Base-by-base conservation (phyloP, 108 stramenopile genomes). In the Schizochytrium sp. region DNA sequence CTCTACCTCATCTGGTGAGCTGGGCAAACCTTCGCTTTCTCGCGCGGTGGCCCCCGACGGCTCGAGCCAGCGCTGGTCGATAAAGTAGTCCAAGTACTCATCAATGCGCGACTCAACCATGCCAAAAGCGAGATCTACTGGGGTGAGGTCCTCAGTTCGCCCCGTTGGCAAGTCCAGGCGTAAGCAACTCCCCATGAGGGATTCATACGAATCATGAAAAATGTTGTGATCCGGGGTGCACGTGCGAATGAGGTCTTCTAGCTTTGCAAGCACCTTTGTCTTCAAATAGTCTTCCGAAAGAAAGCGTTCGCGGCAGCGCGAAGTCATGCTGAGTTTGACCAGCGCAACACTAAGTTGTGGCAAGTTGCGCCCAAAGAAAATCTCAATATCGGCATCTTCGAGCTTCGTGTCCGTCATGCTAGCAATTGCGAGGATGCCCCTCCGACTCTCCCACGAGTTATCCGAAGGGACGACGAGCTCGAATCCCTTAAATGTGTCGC, bases 21-120 rank as follows among this genome's bases (percentile, higher is more conserved):
- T 18, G 25, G 63, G 63, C 10, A 69, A 18, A 1, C 55, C 55
- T 14, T 57, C 55, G 55, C 55, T 16, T 14, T 57, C 16, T 57
- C 34, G 34, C 1, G 3, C 55, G 55, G 55, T 8, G 4, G 55
- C 1, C 55, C 14, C 55, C 3, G 55, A 16, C 14, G 14, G 16
- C 55, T 69, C 63, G 41, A 69, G 63, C 63, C 63, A 69, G 8
- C 63, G 63, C 63, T 69, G 63, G 41, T 69, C 63, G 63, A 69
- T 69, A 41, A 69, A 69, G 63, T 69, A 69, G 63, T 69, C 63
- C 63, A 69, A 69, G 41, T 69, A 69, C 63, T 69, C 63, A 69
- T 69, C 63, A 18, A 69, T 23, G 41, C 63, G 41, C 8, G 63
- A 69, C 63, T 69, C 41, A 10, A 69, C 63, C 41, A 23, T 28